phyloP scores from a whole-genome alignment of 108 stramenopile species.

The Cyclotella sp. region DNA sequence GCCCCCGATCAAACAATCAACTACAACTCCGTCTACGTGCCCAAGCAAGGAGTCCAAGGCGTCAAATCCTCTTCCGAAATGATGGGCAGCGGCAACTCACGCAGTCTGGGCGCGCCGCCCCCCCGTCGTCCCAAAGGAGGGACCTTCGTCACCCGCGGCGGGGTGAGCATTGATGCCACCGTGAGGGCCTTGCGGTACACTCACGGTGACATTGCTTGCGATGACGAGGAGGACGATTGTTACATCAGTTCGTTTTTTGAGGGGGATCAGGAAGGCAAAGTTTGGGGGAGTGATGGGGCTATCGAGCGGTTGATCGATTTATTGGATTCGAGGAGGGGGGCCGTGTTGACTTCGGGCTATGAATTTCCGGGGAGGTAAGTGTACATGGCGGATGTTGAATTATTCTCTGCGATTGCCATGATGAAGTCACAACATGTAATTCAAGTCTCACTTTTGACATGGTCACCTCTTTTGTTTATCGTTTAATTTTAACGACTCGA shows the following conservation, averaged over 20 bases:
- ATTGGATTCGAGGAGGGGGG: conserved; percentile 87
- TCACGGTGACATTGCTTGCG: conserved; percentile 23
- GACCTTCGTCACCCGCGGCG: conserved; percentile 85
- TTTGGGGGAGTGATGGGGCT: conserved; percentile 59
- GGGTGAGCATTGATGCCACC: conserved; percentile 85
- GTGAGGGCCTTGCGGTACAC: conserved; percentile 64
- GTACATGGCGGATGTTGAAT: neutral
- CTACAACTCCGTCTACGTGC: conserved; percentile 44
- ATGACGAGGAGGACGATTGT: conserved; percentile 23
- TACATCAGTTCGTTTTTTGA: conserved; percentile 41
- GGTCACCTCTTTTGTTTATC: neutral
- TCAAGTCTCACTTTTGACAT: too few species aligned
- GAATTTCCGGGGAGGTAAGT: conserved; percentile 95
- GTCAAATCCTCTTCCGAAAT: conserved; percentile 70
- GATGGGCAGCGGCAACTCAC: conserved; percentile 51
- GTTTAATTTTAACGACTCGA: neutral
- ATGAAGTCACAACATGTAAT: neutral
- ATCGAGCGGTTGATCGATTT: conserved; percentile 89
- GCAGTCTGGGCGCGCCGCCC: conserved; percentile 82
- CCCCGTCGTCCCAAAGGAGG: conserved; percentile 74
- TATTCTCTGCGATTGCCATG: neutral
- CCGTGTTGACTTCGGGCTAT: conserved; percentile 87
- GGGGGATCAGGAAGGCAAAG: conserved; percentile 22
- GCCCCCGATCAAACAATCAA: conserved; percentile 4
- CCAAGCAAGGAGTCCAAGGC: conserved; percentile 64